These are phyloP conservation scores for Jacaranda copaia DNA, from an alignment of 257 asterid species.

Conservation along the genomic window DNA sequence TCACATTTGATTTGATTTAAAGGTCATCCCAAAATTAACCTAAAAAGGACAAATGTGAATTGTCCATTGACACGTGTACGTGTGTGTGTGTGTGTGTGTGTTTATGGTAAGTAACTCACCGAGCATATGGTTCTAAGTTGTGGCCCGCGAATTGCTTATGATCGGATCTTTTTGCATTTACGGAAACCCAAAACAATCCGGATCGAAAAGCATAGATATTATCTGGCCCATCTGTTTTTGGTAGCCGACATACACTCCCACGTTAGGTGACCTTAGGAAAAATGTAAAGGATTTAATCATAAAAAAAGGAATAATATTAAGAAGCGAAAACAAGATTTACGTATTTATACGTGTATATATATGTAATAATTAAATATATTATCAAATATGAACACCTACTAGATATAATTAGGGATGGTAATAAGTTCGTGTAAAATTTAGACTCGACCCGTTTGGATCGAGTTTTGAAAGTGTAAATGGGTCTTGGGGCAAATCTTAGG, in stretches of 20 bases:
- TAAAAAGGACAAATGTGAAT: neutral
- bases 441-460: too few species aligned
- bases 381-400: too few species aligned
- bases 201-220: neutral
- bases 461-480: too few species aligned
- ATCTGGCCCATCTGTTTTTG: neutral
- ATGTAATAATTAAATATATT: too few species aligned
- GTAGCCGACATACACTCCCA: neutral
- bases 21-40: neutral
- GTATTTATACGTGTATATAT: too few species aligned
- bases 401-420: too few species aligned
- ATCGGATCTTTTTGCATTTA: neutral
- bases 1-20: neutral
- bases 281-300: neutral
- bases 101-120: neutral
- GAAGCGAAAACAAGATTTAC: too few species aligned
- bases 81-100: conserved; percentile 8
- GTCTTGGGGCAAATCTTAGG: too few species aligned
- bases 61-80: neutral
- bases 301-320: neutral
- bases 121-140: neutral
- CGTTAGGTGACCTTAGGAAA: neutral
- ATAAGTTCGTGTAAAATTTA: too few species aligned
- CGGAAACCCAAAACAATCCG: neutral
- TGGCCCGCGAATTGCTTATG: neutral